phyloP scores from a whole-genome alignment of 2,329 filamentous ascomycete genomes.

The Nigrospora oryzae region DNA sequence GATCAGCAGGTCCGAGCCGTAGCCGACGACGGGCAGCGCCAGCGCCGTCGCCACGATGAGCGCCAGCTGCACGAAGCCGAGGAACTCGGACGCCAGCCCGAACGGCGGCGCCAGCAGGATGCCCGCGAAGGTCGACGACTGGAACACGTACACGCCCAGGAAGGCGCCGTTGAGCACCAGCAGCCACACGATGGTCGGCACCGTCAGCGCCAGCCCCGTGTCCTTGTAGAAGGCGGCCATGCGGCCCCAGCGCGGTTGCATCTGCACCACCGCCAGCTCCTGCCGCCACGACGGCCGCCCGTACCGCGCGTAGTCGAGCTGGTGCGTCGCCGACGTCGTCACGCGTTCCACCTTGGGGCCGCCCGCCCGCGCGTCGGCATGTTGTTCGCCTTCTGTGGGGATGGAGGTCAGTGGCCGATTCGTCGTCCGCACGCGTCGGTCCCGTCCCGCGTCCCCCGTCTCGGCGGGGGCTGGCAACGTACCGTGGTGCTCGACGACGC shows the following conservation, averaged over 20 bases:
- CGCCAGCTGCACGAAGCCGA: constrained; percentile 10
- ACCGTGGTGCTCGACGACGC: constrained; percentile 6
- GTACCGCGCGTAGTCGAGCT: constrained; percentile 4
- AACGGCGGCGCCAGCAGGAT: constrained; percentile 12
- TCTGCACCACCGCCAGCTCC: constrained; percentile 12
- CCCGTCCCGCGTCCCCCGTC: no score
- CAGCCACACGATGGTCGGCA: constrained; percentile 13
- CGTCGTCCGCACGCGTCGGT: not conserved
- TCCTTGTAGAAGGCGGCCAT: constrained; percentile 9
- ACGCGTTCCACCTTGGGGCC: constrained; percentile 2
- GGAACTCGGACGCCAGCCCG: constrained; percentile 5
- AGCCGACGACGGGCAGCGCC: constrained; percentile 10
- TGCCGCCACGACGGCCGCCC: constrained; percentile 8
- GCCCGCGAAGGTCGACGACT: constrained; percentile 10
- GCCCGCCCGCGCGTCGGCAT: not conserved
- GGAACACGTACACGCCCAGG: constrained; percentile 15
- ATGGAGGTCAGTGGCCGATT: not conserved
- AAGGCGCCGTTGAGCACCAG: constrained; percentile 13
- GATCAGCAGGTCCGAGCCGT: constrained; percentile 10
- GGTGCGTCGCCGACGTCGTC: constrained; percentile 6
- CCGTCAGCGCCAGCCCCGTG: constrained; percentile 5
- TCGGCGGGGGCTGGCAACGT: not conserved
- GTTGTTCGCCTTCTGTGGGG: not conserved
- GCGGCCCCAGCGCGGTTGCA: constrained; percentile 8
- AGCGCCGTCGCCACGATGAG: constrained; percentile 12